Base-by-base conservation (phyloP, 306 rosid species). In the Dryas drummondii region DNA sequence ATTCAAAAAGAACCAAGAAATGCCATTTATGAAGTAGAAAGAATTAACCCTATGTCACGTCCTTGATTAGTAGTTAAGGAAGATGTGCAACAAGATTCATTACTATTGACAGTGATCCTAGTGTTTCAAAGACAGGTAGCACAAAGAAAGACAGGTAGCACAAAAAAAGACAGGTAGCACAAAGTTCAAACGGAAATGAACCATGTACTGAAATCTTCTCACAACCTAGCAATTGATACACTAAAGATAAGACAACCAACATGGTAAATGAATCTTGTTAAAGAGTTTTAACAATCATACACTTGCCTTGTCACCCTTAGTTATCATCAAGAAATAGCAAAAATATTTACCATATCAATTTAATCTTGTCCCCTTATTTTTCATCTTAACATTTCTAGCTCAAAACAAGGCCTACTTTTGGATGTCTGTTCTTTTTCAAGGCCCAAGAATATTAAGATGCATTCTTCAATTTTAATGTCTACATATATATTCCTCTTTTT, bases 1-100 rank as follows among this genome's bases (percentile, higher is more conserved):
- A 78, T 52, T 75, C 77, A 82, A 78, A 47, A 53, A 61, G 74
- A 75, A 76, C 75, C 69, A 81, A 72, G 71, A 59, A 41, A 60
- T 50, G 68, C 27, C 46, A 68, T 70, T 32, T 40, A 19, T 11
- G 10, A 68, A 52, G 46, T 13, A 52, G 26, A 78, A 1, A 76
- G 48, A 46, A 37, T 19, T 65, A 17, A 50, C 0, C 41, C 11
- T 9, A 57, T 48, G 17, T 41, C 4, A 60, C 53, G n/a, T 26
- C 76, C 81, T 62, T 12, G 9, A 7, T 48, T 57, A 13, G 48
- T 3, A 63, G 60, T 37, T 40, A 45, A 67, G 26, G 49, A 61
- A 51, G 71, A 73, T 26, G 11, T 9, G 53, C 54, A 22, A n/a
- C 54, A 72, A 55, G 27, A 64, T 41, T 47, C 7, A 15, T 51